Evolutionary conservation across 805 yeast species (phyloP), one percentile per base, ranked within the genome.

Genomic region (Lachancea nothofagi): DNA sequence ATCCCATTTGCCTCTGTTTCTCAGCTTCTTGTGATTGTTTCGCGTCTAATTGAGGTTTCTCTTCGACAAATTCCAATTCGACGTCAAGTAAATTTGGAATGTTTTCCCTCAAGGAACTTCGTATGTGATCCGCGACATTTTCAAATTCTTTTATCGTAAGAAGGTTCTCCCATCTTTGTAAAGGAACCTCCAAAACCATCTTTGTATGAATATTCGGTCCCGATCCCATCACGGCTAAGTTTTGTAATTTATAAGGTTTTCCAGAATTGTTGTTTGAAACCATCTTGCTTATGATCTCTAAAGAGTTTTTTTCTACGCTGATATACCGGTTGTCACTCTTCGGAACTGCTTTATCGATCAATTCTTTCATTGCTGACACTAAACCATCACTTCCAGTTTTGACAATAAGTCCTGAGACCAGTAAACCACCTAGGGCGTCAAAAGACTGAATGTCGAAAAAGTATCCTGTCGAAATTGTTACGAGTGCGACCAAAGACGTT

Each of bases 361-460:
- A 66, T 57, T 90, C 97, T 44, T 72, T 72, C 52, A 81, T 71
- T 0, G 97, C 77, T 20, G 72, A 71, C 43, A 71, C 67, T 50
- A 83, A 77, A 20, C 95, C 89, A 2, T 75, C 73, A 60, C 77
- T 72, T 25, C 97, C 97, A 6, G 96, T 96, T 48, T 74, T 78
- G 47, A 89, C 76, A 41, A 93, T 82, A 51, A 93, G 67, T 2
- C 72, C 71, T 0, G 97, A 87, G 7, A 93, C 97, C 4, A 86
- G 57, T 22, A 89, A 60, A 0, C 97, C 98, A 46, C 97, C 98
- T 41, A 87, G 73, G 2, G 97, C 84, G 59, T 93, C 98, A 40
- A 93, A 65, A 80, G 96, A 87, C 31, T 78, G 79, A 28, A 86
- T 74, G 46, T 80, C 75, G 46, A 88, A 74, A 44, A 86, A 68